Evolutionary conservation across 163 green algal genomes (phyloP).

Genomic region (Scenedesmus sp.): DNA sequence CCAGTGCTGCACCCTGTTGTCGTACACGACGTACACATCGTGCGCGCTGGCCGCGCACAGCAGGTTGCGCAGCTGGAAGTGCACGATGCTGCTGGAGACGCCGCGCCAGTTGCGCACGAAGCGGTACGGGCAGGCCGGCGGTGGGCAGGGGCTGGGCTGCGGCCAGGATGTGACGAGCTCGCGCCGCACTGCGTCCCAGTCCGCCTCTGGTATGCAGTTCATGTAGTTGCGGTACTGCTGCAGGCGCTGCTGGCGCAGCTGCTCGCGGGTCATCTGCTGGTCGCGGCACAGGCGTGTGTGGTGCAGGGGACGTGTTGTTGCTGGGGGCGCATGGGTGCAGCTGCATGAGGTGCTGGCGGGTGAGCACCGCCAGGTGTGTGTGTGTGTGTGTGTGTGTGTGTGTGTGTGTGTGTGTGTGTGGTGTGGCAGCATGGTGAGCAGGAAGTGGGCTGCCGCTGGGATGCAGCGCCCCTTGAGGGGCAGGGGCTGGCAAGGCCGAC

Average conservation of each 20-base stretch:
- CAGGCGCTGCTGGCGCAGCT: constrained; percentile 76
- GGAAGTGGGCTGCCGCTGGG: too few relatives aligned
- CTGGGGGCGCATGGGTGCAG: too few relatives aligned
- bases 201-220: constrained; percentile 78
- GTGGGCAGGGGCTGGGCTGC: not conserved
- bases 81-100: constrained; percentile 73
- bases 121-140: constrained; percentile 41
- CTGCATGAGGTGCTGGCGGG: too few relatives aligned
- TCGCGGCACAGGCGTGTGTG: not conserved
- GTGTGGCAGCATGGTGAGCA: too few relatives aligned
- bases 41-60: constrained; percentile 84
- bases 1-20: constrained; percentile 68
- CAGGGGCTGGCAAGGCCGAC: not conserved
- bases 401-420: too few relatives aligned
- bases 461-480: too few relatives aligned
- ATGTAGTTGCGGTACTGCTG: constrained; percentile 91
- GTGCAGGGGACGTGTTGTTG: too few relatives aligned
- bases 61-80: constrained; percentile 94
- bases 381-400: too few relatives aligned
- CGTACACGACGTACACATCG: constrained; percentile 87
- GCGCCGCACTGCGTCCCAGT: not conserved
- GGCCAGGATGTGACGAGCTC: constrained; percentile 20
- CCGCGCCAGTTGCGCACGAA: constrained; percentile 75
- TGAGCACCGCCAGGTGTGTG: too few relatives aligned
- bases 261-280: constrained; percentile 42